These are phyloP conservation scores for Claviceps sp. DNA, from an alignment of 2,329 filamentous ascomycete genomes.

Conservation along the genomic window DNA sequence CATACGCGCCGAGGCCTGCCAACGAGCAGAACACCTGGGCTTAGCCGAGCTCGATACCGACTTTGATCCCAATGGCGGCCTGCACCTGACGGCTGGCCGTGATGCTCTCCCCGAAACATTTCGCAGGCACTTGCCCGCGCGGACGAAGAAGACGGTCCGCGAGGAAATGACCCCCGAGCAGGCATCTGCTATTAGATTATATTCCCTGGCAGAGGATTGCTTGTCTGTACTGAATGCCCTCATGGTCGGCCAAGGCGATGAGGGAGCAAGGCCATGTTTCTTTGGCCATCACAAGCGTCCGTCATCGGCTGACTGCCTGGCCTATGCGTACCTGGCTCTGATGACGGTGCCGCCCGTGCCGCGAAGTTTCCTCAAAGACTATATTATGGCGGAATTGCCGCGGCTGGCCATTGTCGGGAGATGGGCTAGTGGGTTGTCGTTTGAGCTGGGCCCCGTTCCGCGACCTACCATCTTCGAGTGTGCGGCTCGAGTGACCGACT, in stretches of 20 bases:
- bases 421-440: background rate
- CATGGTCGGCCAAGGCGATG: slow-evolving; percentile 12
- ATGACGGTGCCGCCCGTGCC: slow-evolving; percentile 43
- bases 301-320: slow-evolving; percentile 57
- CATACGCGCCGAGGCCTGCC: slow-evolving; percentile 56
- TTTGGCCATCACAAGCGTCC: slow-evolving; percentile 13
- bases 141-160: slow-evolving; percentile 42
- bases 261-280: slow-evolving; percentile 18
- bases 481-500: slow-evolving; percentile 20
- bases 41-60: slow-evolving; percentile 56
- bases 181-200: slow-evolving; percentile 60
- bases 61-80: slow-evolving; percentile 24
- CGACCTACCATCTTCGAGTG: slow-evolving; percentile 11
- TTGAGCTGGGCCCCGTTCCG: slow-evolving; percentile 13
- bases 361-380: slow-evolving; percentile 27
- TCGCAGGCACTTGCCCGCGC: slow-evolving; percentile 22
- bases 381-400: slow-evolving; percentile 21
- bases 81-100: slow-evolving; percentile 23
- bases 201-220: slow-evolving; percentile 56
- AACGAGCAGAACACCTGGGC: slow-evolving; percentile 55
- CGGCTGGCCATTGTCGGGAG: slow-evolving; percentile 20
- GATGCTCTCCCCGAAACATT: slow-evolving; percentile 27
- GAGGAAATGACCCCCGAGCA: slow-evolving; percentile 56
- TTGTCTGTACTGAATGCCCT: slow-evolving; percentile 57
- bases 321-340: slow-evolving; percentile 65